Conservation (phyloP, 176 grass and related monocot genomes). For the Carex myosuroides region DNA sequence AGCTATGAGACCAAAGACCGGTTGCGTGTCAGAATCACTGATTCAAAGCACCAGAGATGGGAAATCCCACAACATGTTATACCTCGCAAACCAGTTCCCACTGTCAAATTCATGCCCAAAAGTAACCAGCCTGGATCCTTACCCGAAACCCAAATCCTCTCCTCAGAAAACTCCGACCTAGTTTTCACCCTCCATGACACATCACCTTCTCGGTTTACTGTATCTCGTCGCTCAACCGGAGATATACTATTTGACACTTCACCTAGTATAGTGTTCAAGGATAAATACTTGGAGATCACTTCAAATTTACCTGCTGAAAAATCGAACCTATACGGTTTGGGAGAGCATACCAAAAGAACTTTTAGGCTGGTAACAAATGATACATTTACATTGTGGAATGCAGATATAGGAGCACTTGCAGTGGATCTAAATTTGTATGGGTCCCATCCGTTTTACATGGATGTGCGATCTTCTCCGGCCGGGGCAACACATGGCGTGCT, state of each 20-base stretch:
- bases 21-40: constrained; percentile 77
- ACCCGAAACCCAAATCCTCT: constrained; percentile 32
- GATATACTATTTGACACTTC: constrained; percentile 49
- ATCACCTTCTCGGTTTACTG: constrained; percentile 52
- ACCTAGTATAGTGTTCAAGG: constrained; percentile 45
- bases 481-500: constrained; percentile 62
- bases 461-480: constrained; percentile 32
- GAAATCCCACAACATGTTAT: constrained; percentile 64
- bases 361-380: constrained; percentile 51
- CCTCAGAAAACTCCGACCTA: constrained; percentile 40
- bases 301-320: constrained; percentile 32
- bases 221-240: constrained; percentile 40
- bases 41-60: constrained; percentile 56
- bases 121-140: not conserved
- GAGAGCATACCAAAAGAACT: constrained; percentile 71
- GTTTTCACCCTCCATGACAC: constrained; percentile 30
- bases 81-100: constrained; percentile 23
- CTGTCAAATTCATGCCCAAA: not conserved
- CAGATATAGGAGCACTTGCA: constrained; percentile 30
- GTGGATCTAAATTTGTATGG: constrained; percentile 69
- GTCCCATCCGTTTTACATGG: constrained; percentile 87
- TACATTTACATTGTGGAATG: constrained; percentile 73
- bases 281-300: constrained; percentile 65
- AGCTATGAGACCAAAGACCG: constrained; percentile 66
- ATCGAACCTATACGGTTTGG: constrained; percentile 67